Conservation (phyloP, 2,329 filamentous ascomycete species). For the Beauveria pseudobassiana region DNA sequence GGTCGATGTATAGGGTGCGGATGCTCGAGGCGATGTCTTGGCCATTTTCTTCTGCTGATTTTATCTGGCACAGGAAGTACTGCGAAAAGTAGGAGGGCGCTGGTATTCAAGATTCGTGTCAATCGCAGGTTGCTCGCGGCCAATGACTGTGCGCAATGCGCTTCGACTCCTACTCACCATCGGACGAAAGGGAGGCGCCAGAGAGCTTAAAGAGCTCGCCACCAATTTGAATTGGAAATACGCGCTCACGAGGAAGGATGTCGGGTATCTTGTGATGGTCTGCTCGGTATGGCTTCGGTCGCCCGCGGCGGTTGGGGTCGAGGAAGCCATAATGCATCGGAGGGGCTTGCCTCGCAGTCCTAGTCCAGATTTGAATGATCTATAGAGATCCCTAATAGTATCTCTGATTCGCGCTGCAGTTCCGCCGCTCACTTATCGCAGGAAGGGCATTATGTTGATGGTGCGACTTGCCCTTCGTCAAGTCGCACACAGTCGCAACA, state of each 20-base stretch:
- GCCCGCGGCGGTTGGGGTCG: background rate
- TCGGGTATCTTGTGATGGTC: slow-evolving; percentile 42
- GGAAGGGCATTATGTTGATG: background rate
- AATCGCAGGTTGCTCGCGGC: background rate
- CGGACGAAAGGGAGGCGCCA: slow-evolving; percentile 64
- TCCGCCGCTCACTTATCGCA: background rate
- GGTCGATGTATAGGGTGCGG: slow-evolving; percentile 88
- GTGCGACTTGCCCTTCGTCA: background rate
- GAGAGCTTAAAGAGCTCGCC: slow-evolving; percentile 66
- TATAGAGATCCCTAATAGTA: background rate
- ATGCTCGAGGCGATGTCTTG: slow-evolving; percentile 44
- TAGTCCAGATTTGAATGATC: background rate
- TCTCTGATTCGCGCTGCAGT: background rate
- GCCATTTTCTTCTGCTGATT: slow-evolving; percentile 51
- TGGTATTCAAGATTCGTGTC: slow-evolving; percentile 26
- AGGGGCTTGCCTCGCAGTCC: background rate
- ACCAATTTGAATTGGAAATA: slow-evolving; percentile 69
- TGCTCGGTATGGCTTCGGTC: slow-evolving; percentile 16
- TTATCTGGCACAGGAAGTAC: slow-evolving; percentile 81
- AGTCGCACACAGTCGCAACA: background rate
- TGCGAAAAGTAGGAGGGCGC: slow-evolving; percentile 95
- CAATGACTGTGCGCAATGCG: background rate
- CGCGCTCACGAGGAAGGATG: slow-evolving; percentile 61
- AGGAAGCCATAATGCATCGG: background rate
- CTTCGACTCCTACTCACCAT: slow-evolving; percentile 43